Evolutionary conservation across 495 filamentous ascomycete genomes (phyloP).

Genomic region (Lentithecium fluviatile): DNA sequence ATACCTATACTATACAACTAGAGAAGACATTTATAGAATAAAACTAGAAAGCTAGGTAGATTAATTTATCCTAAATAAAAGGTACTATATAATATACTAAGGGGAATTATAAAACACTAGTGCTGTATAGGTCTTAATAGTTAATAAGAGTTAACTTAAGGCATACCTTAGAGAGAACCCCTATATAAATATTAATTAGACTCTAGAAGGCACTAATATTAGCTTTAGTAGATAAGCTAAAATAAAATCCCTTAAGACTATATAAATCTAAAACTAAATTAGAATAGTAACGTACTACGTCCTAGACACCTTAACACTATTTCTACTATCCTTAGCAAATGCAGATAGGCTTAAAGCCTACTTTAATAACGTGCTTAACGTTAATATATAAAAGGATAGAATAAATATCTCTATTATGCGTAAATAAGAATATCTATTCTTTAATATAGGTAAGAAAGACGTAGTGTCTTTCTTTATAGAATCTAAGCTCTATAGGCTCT

Average conservation of each 20-base stretch:
- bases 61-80: no score
- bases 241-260: not conserved
- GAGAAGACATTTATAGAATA: no score
- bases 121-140: no score
- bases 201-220: not conserved
- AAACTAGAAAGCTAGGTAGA: no score
- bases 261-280: not conserved
- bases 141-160: no score
- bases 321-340: not conserved
- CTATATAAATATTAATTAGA: not conserved
- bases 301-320: conserved; percentile 1
- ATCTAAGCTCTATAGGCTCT: not conserved
- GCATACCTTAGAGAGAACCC: no score
- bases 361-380: conserved; percentile 1
- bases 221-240: not conserved
- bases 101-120: no score
- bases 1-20: no score
- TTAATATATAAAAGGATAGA: conserved; percentile 1
- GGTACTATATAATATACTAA: no score
- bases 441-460: not conserved
- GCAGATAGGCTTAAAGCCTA: not conserved
- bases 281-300: not conserved
- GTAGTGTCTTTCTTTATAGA: not conserved
- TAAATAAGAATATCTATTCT: not conserved
- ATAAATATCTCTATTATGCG: not conserved